phyloP scores from a whole-genome alignment of 352 stramenopile genomes.

The Lagenidium giganteum region DNA sequence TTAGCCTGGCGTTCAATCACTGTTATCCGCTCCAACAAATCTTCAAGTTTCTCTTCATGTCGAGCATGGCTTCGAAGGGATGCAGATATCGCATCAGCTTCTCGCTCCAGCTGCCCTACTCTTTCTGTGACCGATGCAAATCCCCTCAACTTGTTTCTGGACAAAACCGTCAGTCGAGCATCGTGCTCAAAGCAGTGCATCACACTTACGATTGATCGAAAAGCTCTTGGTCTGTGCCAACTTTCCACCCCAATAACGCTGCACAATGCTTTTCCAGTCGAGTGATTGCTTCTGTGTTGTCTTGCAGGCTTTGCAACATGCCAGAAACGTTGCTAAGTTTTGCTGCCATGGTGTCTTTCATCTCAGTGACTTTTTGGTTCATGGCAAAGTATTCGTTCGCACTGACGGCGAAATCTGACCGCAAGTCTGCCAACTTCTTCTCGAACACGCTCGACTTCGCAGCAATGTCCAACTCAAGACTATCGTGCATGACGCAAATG shows the following conservation, averaged over 20 bases:
- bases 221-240: constrained; percentile 56
- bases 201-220: constrained; percentile 33
- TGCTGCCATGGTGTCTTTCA: constrained; percentile 34
- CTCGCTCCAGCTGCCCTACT: constrained; percentile 61
- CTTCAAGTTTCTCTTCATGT: constrained; percentile 53
- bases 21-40: constrained; percentile 45
- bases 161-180: too few relatives aligned
- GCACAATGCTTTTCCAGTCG: constrained; percentile 73
- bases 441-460: constrained; percentile 49
- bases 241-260: constrained; percentile 55
- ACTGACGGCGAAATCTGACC: constrained; percentile 50
- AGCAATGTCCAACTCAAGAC: constrained; percentile 57
- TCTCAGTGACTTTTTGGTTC: constrained; percentile 36
- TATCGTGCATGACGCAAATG: too few relatives aligned
- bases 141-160: constrained; percentile 42
- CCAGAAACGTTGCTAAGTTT: constrained; percentile 22
- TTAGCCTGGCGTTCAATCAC: constrained; percentile 44
- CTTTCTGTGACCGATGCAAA: constrained; percentile 47
- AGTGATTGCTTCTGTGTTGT: constrained; percentile 46
- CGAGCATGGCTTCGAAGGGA: constrained; percentile 39
- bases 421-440: constrained; percentile 58
- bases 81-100: too few relatives aligned
- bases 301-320: constrained; percentile 29
- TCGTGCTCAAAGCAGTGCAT: too few relatives aligned
- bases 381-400: constrained; percentile 35